These are phyloP conservation scores for Penicillium vulpinum DNA, from an alignment of 2,329 filamentous ascomycete species.

Conservation along the genomic window DNA sequence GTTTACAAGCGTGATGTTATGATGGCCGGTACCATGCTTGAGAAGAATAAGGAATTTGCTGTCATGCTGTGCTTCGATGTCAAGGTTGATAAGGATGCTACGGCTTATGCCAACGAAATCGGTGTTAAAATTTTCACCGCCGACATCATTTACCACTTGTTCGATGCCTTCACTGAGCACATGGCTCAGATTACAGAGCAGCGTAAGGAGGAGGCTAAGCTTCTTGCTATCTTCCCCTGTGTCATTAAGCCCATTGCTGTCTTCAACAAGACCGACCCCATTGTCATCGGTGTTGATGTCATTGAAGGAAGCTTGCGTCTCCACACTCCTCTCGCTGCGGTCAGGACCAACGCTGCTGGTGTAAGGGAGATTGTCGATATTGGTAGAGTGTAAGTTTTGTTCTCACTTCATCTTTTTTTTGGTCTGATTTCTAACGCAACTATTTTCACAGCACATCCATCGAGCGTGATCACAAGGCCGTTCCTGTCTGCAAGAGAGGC, in stretches of 20 bases:
- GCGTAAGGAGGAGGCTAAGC: constrained; percentile 95
- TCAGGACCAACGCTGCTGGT: constrained; percentile 77
- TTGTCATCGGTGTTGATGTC: constrained; percentile 93
- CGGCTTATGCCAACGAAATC: constrained; percentile 85
- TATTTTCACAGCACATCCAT: constrained; percentile 71
- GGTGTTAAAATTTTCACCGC: constrained; percentile 98
- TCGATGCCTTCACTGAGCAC: constrained; percentile 94
- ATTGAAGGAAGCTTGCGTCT: constrained; percentile 82
- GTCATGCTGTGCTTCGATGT: constrained; percentile 99
- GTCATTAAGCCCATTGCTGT: constrained; percentile 85
- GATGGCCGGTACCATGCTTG: constrained; percentile 89
- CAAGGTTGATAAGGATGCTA: constrained; percentile 96
- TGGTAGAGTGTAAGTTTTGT: constrained; percentile 81
- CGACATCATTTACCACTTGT: constrained; percentile 98
- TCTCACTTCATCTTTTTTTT: neutral
- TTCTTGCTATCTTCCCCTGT: constrained; percentile 95
- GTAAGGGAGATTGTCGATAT: constrained; percentile 80
- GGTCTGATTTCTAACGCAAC: constrained; percentile 17
- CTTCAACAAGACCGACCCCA: constrained; percentile 97
- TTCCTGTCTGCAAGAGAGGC: constrained; percentile 88
- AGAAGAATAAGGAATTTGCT: constrained; percentile 92
- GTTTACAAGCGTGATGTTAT: constrained; percentile 98
- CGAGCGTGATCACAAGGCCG: constrained; percentile 95
- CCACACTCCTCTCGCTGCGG: constrained; percentile 84
- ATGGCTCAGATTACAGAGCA: constrained; percentile 83